These are phyloP conservation scores for Elaeis oleifera DNA, from an alignment of 202 grass and related monocot species.

Conservation along the genomic window DNA sequence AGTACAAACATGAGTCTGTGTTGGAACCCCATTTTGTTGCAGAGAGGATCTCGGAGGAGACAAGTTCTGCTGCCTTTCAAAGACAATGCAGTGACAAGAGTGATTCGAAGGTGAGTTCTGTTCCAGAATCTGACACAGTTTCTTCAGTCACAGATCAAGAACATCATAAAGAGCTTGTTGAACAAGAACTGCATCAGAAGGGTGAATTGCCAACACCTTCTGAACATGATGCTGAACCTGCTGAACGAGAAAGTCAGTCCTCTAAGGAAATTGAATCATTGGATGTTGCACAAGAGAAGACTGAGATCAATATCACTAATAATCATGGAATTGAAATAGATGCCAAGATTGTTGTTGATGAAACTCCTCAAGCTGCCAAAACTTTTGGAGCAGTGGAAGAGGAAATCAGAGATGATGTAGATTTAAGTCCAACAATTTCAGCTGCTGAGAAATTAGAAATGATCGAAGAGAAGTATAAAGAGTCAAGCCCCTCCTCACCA, in stretches of 20 bases:
- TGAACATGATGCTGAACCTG: constrained; percentile 47
- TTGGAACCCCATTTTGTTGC: constrained; percentile 65
- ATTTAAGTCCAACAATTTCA: constrained; percentile 20
- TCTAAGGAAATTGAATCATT: constrained; percentile 66
- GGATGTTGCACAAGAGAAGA: constrained; percentile 64
- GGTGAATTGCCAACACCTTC: constrained; percentile 11
- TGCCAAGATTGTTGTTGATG: constrained; percentile 42
- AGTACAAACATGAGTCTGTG: constrained; percentile 2
- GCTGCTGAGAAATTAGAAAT: constrained; percentile 14
- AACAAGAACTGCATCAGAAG: constrained; percentile 25
- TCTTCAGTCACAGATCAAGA: constrained; percentile 52
- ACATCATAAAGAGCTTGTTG: constrained; percentile 27
- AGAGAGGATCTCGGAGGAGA: constrained; percentile 33
- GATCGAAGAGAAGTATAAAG: constrained; percentile 8
- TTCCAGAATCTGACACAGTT: constrained; percentile 40
- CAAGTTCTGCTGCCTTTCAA: constrained; percentile 44
- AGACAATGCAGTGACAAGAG: constrained; percentile 68
- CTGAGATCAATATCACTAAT: constrained; percentile 42
- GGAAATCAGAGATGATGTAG: constrained; percentile 36
- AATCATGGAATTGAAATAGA: constrained; percentile 47
- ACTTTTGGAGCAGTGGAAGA: constrained; percentile 32
- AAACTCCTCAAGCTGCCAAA: constrained; percentile 39
- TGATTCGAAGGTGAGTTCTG: constrained; percentile 50
- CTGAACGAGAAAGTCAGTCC: constrained; percentile 55
- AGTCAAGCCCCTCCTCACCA: not conserved